These are phyloP conservation scores for Dactylonectria macrodidyma DNA, from an alignment of 2,329 filamentous ascomycete species.

Conservation along the genomic window DNA sequence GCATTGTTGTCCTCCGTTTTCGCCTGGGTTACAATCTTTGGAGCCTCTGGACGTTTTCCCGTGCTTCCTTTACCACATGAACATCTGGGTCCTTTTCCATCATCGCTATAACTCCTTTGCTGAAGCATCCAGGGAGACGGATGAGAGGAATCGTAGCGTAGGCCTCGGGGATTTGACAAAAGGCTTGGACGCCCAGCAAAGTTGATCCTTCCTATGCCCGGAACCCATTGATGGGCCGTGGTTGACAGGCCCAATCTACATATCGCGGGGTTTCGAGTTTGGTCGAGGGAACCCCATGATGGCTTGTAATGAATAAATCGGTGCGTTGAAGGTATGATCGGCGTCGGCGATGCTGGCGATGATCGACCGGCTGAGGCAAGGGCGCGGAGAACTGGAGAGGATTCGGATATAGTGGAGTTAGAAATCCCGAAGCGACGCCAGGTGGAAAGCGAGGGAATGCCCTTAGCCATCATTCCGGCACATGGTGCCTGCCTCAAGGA, in stretches of 20 bases:
- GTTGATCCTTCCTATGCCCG: conserved; percentile 18
- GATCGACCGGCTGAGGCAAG: conserved; percentile 29
- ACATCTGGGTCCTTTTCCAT: conserved; percentile 39
- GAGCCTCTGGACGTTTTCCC: conserved; percentile 9
- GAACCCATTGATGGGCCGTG: conserved; percentile 18
- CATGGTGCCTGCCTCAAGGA: conserved; percentile 54
- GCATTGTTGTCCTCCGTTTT: conserved; percentile 31
- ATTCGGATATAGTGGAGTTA: conserved; percentile 46
- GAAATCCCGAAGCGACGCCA: conserved; percentile 53
- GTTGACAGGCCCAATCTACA: conserved; percentile 9
- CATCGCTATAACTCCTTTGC: conserved; percentile 39
- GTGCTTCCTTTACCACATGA: conserved; percentile 45
- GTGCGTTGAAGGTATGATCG: conserved; percentile 22
- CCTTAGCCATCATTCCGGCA: conserved; percentile 59
- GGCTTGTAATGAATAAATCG: conserved; percentile 29
- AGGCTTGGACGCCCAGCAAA: conserved; percentile 22
- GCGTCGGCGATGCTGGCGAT: conserved; percentile 30
- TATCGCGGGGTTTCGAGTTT: neutral
- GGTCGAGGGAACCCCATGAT: conserved; percentile 22
- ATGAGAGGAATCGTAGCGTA: neutral
- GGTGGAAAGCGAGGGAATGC: conserved; percentile 54
- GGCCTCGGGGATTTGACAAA: conserved; percentile 17
- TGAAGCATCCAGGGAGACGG: conserved; percentile 27
- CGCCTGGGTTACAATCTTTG: conserved; percentile 35
- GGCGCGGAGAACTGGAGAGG: conserved; percentile 35